Base-by-base conservation (phyloP, 768 basidiomycete genomes). In the Asterophora lycoperdoides region DNA sequence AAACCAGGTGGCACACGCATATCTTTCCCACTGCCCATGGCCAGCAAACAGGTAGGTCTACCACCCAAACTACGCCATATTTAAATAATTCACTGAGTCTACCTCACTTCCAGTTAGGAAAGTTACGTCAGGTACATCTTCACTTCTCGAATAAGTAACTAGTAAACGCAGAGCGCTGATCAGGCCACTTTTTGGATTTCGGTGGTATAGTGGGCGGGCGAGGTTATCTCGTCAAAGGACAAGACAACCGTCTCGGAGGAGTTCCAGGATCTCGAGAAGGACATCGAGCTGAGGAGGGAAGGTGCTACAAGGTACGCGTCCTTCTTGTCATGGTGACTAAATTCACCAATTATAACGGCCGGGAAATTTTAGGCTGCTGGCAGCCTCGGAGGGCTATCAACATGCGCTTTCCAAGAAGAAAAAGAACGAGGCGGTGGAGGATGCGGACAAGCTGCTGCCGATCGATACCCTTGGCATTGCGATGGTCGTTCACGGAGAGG, bases 401-500 rank as follows among this genome's bases (percentile, higher is more conserved):
- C 74, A 77, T 55, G 71, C 73, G 13, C 63, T 93, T n/a, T 76
- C 81, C 10, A 91, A 91, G 74, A 88, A 83, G 69, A 86, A 84
- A 60, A 73, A 81, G 17, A 80, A 75, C n/a, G 77, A 77, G 19
- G 78, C 75, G 1, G 66, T 81, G 2, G 80, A 80, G 13, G 80
- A 82, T 48, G 68, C 71, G 0, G 86, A 86, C 52, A 91, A 93
- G 62, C 73, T 89, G 30, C 66, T 90, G 9, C 79, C 86, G 0
- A 71, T 90, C 23, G 91, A 93, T 55, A 79, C 81, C 23, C 71
- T 95, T 8, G 92, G 92, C 1, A 75, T 90, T 46, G 86, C 90
- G 39, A 92, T 93, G 91, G 84, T 91, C 48, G 72, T 77, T 19
- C 87, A 91, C 59, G 91, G 91, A 11, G 87, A 89, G 55, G 81